Conservation (phyloP, 2,329 filamentous ascomycete species). For the Colletotrichum paranaense region DNA sequence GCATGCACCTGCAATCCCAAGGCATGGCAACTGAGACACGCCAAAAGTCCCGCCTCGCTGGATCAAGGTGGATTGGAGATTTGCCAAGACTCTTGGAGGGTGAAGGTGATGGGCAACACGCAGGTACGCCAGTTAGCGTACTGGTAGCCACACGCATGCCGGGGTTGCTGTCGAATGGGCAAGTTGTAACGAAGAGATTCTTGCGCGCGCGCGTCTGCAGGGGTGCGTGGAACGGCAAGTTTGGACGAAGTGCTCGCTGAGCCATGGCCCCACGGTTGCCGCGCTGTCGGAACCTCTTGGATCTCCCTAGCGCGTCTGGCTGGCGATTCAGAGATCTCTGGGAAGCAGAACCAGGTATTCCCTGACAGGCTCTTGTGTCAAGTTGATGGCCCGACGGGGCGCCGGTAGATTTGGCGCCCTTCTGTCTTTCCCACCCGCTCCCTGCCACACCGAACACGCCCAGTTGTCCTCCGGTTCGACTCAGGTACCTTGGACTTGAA, state of each 20-base stretch:
- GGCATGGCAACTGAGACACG: conserved; percentile 30
- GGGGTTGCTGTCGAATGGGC: conserved; percentile 2
- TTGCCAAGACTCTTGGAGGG: conserved; percentile 12
- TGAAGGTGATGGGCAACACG: background rate
- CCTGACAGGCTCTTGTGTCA: conserved; percentile 24
- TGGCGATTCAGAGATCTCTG: conserved; percentile 28
- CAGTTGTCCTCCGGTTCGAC: background rate
- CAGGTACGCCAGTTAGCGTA: conserved; percentile 9
- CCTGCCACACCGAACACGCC: background rate
- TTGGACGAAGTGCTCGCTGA: conserved; percentile 29
- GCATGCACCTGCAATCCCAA: conserved; percentile 5
- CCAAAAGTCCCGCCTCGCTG: conserved; percentile 34
- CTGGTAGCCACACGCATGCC: background rate
- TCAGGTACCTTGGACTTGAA: conserved; percentile 7
- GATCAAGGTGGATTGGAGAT: conserved; percentile 21
- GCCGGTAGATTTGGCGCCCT: conserved; percentile 29
- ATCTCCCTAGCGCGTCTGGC: conserved; percentile 24
- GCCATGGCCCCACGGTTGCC: conserved; percentile 29
- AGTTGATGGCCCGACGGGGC: conserved; percentile 21
- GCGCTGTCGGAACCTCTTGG: conserved; percentile 30
- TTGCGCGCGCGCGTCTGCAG: background rate
- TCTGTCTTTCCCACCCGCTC: background rate
- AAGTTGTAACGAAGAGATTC: conserved; percentile 24
- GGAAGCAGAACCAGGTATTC: conserved; percentile 6
- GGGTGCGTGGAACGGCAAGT: conserved; percentile 18